Evolutionary conservation across 1,139 yeast genomes (phyloP).

Genomic region (Nadsonia starkeyi-henricii): DNA sequence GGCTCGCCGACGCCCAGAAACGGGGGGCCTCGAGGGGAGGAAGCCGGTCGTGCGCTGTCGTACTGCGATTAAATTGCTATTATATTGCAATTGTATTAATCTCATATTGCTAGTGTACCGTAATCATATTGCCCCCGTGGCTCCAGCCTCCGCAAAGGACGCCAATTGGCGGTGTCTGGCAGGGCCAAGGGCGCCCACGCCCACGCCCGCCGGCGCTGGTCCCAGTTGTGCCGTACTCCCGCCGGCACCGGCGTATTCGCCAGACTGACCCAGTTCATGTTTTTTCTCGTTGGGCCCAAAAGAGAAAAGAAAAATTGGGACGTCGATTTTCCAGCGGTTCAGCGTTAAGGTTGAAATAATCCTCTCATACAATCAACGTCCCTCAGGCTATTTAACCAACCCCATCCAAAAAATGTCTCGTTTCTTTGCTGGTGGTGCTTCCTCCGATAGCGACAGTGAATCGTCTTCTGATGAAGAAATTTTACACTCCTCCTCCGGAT

Average conservation of each 20-base stretch:
- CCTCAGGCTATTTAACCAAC: background rate
- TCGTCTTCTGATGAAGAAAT: conserved; percentile 65
- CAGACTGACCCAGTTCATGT: background rate
- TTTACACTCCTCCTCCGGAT: conserved; percentile 55
- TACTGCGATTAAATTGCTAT: too few relatives aligned
- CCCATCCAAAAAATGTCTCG: conserved; percentile 40
- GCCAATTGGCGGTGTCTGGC: too few relatives aligned
- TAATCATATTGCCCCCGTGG: too few relatives aligned
- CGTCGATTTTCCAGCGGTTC: background rate
- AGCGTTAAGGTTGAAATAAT: background rate
- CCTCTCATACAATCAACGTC: background rate
- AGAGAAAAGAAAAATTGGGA: background rate
- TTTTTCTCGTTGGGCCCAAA: background rate
- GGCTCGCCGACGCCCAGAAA: too few relatives aligned
- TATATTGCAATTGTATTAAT: too few relatives aligned
- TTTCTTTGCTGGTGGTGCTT: conserved; percentile 53
- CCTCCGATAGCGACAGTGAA: conserved; percentile 35
- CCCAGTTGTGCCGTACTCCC: too few relatives aligned
- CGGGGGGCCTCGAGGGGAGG: too few relatives aligned
- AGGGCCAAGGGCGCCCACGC: too few relatives aligned
- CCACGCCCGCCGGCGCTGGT: too few relatives aligned
- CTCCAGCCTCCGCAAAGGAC: too few relatives aligned
- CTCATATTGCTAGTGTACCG: too few relatives aligned
- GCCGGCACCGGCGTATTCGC: background rate
- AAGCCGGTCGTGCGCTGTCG: too few relatives aligned